Conservation (phyloP, 257 asterid genomes). For the Hygrophila difformis region DNA sequence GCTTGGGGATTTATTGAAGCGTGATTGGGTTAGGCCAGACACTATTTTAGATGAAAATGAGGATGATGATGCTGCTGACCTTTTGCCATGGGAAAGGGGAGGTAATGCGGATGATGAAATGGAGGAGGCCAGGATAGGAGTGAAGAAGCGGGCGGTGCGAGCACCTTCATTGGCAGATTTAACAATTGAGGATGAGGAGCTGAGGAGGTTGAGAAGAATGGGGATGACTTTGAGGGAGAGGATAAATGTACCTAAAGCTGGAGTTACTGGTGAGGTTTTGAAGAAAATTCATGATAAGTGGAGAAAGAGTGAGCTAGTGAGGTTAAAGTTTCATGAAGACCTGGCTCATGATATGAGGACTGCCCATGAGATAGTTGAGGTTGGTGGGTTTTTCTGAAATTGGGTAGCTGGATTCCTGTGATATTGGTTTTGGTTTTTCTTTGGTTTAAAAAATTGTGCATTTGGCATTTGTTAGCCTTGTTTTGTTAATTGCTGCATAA, state of each 20-base stretch:
- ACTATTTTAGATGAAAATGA: conserved; percentile 49
- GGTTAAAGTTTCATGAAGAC: conserved; percentile 91
- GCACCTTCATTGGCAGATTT: conserved; percentile 85
- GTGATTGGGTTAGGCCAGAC: conserved; percentile 97
- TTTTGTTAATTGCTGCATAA: background rate
- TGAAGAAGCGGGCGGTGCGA: conserved; percentile 42
- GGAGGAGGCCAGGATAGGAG: conserved; percentile 27
- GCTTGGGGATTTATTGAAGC: conserved; percentile 88
- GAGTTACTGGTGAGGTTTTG: conserved; percentile 72
- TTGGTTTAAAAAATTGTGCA: background rate
- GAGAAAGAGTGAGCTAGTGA: conserved; percentile 85
- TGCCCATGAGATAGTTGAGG: conserved; percentile 95
- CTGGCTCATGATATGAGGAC: conserved; percentile 96
- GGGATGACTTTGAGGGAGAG: conserved; percentile 92
- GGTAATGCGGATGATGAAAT: conserved; percentile 26
- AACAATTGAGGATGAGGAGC: conserved; percentile 76
- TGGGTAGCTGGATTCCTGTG: conserved; percentile 2
- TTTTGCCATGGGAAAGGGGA: conserved; percentile 86
- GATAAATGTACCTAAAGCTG: conserved; percentile 87
- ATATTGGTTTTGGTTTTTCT: background rate
- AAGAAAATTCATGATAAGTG: conserved; percentile 89
- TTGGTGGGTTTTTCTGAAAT: conserved; percentile 31
- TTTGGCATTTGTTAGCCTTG: background rate
- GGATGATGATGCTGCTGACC: conserved; percentile 28
- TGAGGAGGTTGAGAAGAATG: conserved; percentile 83